These are phyloP conservation scores for Solanum commersonii DNA, from an alignment of 257 asterid species.

Conservation along the genomic window DNA sequence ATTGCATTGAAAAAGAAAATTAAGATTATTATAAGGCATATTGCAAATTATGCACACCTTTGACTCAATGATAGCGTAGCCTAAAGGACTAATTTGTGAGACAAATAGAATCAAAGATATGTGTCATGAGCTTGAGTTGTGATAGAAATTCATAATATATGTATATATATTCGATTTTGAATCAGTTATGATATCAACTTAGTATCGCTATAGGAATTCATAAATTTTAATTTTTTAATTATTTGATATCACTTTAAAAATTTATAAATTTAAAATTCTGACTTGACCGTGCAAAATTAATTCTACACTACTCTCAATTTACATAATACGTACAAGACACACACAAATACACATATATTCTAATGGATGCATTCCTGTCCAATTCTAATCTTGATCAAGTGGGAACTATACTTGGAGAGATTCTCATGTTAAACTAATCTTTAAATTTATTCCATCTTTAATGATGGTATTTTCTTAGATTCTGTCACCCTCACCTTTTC, in stretches of 20 bases:
- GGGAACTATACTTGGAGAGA: neutral
- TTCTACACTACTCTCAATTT: neutral
- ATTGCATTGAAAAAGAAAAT: neutral
- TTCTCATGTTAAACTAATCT: neutral
- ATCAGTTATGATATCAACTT: neutral
- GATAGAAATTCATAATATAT: neutral
- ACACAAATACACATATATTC: neutral
- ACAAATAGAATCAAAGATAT: neutral
- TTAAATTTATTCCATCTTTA: neutral
- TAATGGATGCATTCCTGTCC: neutral
- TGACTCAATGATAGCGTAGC: neutral
- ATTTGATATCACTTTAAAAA: neutral
- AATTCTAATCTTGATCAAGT: neutral
- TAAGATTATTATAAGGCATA: neutral
- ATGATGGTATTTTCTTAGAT: neutral
- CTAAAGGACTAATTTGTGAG: neutral
- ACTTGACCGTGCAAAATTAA: no score
- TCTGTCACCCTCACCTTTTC: neutral
- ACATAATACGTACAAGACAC: neutral
- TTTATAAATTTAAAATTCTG: neutral
- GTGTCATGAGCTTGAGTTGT: neutral
- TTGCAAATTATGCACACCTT: neutral
- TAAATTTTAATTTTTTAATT: neutral
- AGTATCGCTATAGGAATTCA: neutral
- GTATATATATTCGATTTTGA: neutral